Evolutionary conservation across 352 stramenopile genomes (phyloP).

Genomic region (Phytophthora boehmeriae): DNA sequence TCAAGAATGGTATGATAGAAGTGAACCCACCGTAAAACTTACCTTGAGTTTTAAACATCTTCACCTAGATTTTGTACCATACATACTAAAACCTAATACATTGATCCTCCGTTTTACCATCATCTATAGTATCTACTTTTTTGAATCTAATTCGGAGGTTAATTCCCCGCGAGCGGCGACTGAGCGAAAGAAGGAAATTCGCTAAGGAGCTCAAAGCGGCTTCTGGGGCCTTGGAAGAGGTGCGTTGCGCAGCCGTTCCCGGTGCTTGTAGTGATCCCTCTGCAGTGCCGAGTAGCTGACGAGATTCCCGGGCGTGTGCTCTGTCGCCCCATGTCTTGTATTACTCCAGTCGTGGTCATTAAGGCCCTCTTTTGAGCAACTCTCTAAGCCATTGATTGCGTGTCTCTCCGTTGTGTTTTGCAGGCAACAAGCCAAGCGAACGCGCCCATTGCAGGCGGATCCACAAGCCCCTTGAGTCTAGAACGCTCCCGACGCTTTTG

Average conservation of each 20-base stretch:
- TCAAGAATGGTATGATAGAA: no score
- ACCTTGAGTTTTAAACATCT: background rate
- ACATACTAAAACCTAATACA: background rate
- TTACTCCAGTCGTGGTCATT: background rate
- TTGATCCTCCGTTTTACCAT: background rate
- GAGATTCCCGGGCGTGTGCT: conserved; percentile 6
- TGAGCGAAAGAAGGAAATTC: conserved; percentile 36
- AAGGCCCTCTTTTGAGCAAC: background rate
- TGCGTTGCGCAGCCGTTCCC: conserved; percentile 29
- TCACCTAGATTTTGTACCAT: background rate
- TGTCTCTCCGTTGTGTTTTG: conserved; percentile 25
- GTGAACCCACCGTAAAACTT: no score
- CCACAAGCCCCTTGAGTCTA: background rate
- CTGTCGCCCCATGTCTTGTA: conserved; percentile 8
- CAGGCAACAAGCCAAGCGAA: conserved; percentile 20
- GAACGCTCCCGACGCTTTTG: background rate
- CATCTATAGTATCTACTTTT: background rate
- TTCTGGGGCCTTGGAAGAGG: conserved; percentile 38
- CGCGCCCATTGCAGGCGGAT: conserved; percentile 1
- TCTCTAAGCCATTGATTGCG: conserved; percentile 25
- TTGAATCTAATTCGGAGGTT: background rate
- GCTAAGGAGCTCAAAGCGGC: conserved; percentile 34
- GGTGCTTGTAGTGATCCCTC: conserved; percentile 2
- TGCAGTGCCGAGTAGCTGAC: background rate
- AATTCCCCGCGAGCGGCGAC: conserved; percentile 21